Base-by-base conservation (phyloP, 225 moss, liverwort and hornwort species). In the Thuidium tamariscinum region DNA sequence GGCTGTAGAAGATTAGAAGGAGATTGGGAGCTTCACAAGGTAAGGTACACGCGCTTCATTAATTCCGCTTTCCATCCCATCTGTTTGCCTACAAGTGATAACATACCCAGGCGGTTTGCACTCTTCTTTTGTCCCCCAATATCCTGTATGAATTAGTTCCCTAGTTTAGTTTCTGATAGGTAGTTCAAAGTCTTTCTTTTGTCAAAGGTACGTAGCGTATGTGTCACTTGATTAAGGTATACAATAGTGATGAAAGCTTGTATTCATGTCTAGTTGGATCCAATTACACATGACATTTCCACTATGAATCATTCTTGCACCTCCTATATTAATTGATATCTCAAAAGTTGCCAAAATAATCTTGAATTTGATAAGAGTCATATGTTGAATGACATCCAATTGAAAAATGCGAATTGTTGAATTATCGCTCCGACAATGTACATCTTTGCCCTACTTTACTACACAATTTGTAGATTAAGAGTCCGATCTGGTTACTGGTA, bases 11-110 rank as follows among this genome's bases (percentile, higher is more conserved):
- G 9, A 4, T n/a, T 14, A 51, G 75, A n/a, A 75, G 54, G 15
- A n/a, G n/a, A 19, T 11, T 48, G 11, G 18, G 30, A 48, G 12
- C 14, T 73, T 18, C 10, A 27, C 4, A 15, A 15, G 9, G 20
- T 30, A 29, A 13, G 9, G 2, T 9, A 66, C 15, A 6, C 1
- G 2, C 1, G 4, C 7, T 30, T 48, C n/a, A n/a, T n/a, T n/a
- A 32, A 11, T 30, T 48, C 32, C 0, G 2, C 32, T 16, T 11
- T 29, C 11, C 49, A 73, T 4, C 7, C 44, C 29, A 17, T 17
- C 10, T 5, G 0, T 5, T 1, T 9, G 16, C 10, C 3, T 70
- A 3, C 2, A 5, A 71, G 10, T 9, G 44, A 44, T 44, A 6
- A 29, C n/a, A 5, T 26, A 42, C 70, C 13, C 42, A 42, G 26